Percentiles rank a stretch among this genome's conserved stretches.
Evolutionary conservation across 2,329 filamentous ascomycete species (phyloP).

Genomic region (Penicillium italicum): DNA sequence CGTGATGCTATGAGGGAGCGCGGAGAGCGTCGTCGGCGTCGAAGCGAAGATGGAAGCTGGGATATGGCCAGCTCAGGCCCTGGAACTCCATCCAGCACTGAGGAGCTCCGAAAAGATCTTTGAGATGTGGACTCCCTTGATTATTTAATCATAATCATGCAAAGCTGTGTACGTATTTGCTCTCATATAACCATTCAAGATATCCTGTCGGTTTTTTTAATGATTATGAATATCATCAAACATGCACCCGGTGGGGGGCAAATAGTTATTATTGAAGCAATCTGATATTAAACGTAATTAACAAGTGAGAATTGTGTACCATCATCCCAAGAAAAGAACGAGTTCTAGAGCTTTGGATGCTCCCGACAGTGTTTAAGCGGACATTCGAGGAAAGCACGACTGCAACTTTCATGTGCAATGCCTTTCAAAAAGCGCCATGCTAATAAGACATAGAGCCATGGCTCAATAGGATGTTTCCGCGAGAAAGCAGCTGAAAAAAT

Average conservation of each 20-base stretch:
- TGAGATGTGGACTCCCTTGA: constrained; percentile 17
- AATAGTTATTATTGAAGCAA: neutral
- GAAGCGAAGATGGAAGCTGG: constrained; percentile 43
- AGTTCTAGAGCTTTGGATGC: too few species aligned
- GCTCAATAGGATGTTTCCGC: too few species aligned
- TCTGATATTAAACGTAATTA: neutral
- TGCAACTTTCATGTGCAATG: too few species aligned
- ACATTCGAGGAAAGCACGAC: too few species aligned
- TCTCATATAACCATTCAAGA: constrained; percentile 21
- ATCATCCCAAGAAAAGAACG: too few species aligned
- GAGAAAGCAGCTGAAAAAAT: too few species aligned
- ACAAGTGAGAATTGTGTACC: neutral
- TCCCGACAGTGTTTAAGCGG: too few species aligned
- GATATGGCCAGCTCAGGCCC: constrained; percentile 40
- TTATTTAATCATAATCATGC: neutral
- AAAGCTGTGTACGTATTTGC: constrained; percentile 14
- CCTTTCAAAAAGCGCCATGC: too few species aligned
- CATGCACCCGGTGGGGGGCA: neutral
- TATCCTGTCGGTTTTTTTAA: constrained; percentile 16
- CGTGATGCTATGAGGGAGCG: constrained; percentile 77
- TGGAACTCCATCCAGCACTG: constrained; percentile 33
- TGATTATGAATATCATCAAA: neutral
- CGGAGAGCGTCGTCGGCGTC: constrained; percentile 59
- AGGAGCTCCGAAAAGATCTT: constrained; percentile 37
- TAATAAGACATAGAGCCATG: too few species aligned